Base-by-base conservation (phyloP, 169 alveolate species). In the Cryptosporidium canis region DNA sequence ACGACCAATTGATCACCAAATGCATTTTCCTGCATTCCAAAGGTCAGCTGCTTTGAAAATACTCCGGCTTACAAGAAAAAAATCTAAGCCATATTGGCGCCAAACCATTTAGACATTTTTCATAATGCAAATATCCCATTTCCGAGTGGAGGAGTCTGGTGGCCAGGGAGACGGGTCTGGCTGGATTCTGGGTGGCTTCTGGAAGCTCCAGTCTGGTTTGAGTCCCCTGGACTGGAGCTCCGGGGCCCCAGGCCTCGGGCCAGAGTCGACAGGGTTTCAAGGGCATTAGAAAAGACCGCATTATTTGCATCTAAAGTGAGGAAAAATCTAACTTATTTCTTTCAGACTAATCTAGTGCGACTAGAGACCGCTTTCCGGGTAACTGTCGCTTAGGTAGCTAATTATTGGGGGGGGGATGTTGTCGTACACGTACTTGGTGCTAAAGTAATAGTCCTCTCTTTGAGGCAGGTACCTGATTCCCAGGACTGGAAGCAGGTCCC, bases 381-480 rank as follows among this genome's bases (percentile, higher is more conserved):
- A 48, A 16, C 39, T 70, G 21, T 37, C 21, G 9, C 39, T 47
- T 11, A 70, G 14, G 24, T 70, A 70, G 11, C 64, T 55, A 48
- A 33, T 48, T 1, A 70, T 18, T 5, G 84, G 53, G 1, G 41
- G 29, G 3, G 84, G 84, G 11, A 70, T 12, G 7, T 11, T 70
- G 35, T 70, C 24, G 11, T 48, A 70, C 31, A 70, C 55, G 48
- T 48, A 70, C 12, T 70, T 70, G 11, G 84, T 70, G 8, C 68
- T 11, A 37, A 70, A 70, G 53, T 70, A 70, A 51, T 51, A 70
- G 1, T 70, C 84, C 31, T 70, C 68, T 24, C 39, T 70, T n/a
- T 70, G 45, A 0, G n/a, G 1, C 9, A 70, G 8, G 37, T 70
- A 70, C 21, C 53, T 70, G 31, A 70, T 35, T 47, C 84, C 84